Evolutionary conservation across 257 asterid genomes (phyloP).

Genomic region (Solanum acaule): DNA sequence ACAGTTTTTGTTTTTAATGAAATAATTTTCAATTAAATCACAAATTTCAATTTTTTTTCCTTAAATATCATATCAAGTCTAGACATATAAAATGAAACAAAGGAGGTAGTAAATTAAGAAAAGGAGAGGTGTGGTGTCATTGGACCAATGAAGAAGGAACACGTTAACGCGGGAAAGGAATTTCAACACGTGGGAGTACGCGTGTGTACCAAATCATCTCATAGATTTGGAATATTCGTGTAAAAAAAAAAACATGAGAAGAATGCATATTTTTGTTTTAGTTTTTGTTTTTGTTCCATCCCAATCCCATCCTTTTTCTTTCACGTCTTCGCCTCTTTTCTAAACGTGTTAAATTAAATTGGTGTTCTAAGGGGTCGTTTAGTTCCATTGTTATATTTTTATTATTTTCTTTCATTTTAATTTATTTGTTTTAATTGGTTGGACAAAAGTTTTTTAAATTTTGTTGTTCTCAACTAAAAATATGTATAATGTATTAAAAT

Average conservation of each 20-base stretch:
- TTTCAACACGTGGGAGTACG: slow-evolving; percentile 55
- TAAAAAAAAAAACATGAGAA: not conserved
- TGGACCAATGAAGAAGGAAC: slow-evolving; percentile 8
- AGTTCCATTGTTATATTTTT: not conserved
- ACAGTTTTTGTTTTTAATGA: too few species aligned
- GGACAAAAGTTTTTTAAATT: not conserved
- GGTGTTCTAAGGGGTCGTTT: not conserved
- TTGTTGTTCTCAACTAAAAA: too few species aligned
- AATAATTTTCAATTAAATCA: too few species aligned
- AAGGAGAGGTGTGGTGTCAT: not conserved
- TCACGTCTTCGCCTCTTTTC: not conserved
- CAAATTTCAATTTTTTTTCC: too few species aligned
- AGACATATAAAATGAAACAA: not conserved
- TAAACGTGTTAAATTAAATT: not conserved
- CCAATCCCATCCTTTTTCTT: not conserved
- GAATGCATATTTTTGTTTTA: not conserved
- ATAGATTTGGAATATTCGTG: not conserved
- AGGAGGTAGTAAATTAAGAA: not conserved
- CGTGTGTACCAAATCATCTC: slow-evolving; percentile 5
- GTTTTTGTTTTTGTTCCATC: not conserved
- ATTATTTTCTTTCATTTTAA: too few species aligned
- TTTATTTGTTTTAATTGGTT: not conserved
- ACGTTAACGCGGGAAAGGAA: slow-evolving; percentile 38
- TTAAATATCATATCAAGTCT: too few species aligned
- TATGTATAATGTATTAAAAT: too few species aligned